Evolutionary conservation across 148 eudicot species (phyloP).

Genomic region (Rheum nobile): DNA sequence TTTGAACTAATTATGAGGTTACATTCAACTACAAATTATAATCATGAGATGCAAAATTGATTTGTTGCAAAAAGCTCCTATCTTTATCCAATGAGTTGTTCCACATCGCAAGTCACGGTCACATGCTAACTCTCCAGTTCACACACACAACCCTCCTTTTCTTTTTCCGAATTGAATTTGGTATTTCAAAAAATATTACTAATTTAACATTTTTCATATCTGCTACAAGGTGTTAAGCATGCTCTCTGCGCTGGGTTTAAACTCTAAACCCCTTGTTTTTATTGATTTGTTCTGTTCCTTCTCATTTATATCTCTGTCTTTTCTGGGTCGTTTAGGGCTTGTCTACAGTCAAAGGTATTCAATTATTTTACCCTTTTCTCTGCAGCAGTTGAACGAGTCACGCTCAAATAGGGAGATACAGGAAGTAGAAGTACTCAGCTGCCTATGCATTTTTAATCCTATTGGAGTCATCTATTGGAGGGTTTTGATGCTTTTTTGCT

Average conservation of each 20-base stretch:
- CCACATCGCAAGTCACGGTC: not conserved
- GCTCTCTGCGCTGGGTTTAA: not conserved
- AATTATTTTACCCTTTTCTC: not conserved
- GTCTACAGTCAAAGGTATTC: not conserved
- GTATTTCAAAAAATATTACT: not conserved
- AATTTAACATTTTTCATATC: not conserved
- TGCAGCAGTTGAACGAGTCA: not conserved
- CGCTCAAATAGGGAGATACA: not conserved
- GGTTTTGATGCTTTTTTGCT: not conserved
- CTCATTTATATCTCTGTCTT: not conserved
- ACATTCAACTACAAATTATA: not conserved
- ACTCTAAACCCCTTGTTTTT: not conserved
- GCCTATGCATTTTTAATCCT: not conserved
- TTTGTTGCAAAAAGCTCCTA: not conserved
- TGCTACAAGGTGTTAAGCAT: not conserved
- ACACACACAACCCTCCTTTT: not conserved
- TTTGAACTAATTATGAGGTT: not conserved
- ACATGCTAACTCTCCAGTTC: constrained; percentile 1
- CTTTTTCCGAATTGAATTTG: not conserved
- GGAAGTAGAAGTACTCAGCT: not conserved
- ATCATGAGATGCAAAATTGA: not conserved
- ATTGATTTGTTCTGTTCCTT: not conserved
- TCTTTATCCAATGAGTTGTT: not conserved
- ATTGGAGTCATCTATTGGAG: not conserved
- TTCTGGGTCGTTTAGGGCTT: not conserved